Conservation (phyloP, 306 rosid genomes). For the Citrullus mucosospermus region DNA sequence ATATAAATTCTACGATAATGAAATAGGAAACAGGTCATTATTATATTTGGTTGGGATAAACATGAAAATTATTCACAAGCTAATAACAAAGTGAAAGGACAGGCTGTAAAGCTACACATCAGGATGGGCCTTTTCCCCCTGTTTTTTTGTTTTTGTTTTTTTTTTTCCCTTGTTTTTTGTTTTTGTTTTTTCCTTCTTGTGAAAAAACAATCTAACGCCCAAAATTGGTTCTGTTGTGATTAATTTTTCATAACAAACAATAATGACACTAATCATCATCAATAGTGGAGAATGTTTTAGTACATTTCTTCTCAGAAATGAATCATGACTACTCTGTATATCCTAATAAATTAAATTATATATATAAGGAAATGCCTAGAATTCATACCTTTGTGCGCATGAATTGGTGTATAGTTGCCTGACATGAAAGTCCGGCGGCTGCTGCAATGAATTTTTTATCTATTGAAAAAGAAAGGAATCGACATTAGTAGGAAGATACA, state of each 20-base stretch:
- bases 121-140: too few species aligned
- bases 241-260: neutral
- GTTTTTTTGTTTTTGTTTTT: too few species aligned
- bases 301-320: neutral
- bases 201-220: neutral
- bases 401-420: neutral
- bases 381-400: neutral
- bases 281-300: neutral
- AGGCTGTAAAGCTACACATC: slow-evolving; percentile 1
- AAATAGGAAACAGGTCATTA: neutral
- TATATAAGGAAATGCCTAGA: neutral
- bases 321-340: neutral
- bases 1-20: neutral
- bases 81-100: neutral
- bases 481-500: neutral
- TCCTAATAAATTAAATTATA: neutral
- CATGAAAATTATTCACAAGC: neutral
- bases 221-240: neutral
- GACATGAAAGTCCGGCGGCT: neutral
- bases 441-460: neutral
- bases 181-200: too few species aligned
- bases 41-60: neutral
- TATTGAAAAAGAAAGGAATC: neutral
- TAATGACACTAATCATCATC: neutral
- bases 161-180: too few species aligned